Base-by-base conservation (phyloP, 2,329 filamentous ascomycete species). In the Cladosporium halotolerans region DNA sequence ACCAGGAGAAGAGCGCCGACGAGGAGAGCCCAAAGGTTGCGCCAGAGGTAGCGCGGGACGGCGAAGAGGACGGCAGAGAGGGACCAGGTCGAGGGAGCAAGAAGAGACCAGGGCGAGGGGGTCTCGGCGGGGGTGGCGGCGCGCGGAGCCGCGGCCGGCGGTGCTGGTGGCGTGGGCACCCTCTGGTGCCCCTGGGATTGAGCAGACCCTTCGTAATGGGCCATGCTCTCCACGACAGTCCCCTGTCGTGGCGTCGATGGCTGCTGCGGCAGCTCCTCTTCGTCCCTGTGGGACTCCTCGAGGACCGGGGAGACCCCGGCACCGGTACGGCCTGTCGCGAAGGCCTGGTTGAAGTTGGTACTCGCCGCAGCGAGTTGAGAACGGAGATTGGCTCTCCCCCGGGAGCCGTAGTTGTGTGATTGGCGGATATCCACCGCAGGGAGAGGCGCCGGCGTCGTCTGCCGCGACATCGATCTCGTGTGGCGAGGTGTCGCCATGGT, bases 11-110 rank as follows among this genome's bases (percentile, higher is more conserved):
- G 14, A 4, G 43, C 50, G 13, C 50, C 50, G 14, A 47, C 13
- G 19, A 53, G 16, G 4, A 53, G 42, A 9, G 50, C 36, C 50
- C 50, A 53, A 36, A 53, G n/a, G 43, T 53, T 53, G 43, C 50
- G 50, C 50, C 43, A 46, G 33, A 53, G 43, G 44, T 53, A 53
- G 14, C 50, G 43, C 19, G 50, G 50, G 23, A 53, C 31, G n/a
- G 50, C 50, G 13, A 53, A 34, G n/a, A 53, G 50, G 13, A 47
- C 13, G 31, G 46, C 50, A 13, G 43, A 45, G 42, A 53, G 42
- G 10, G 43, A 13, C 31, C 40, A 43, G 6, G 46, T 36, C 23
- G 23, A 28, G 23, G 23, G 23, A 28, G 23, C 50, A 9, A 36
- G 40, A 34, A 53, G 42, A 9, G 43, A 16, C 31, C 40, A 43